Conservation (phyloP, 2,329 filamentous ascomycete species). For the Zalaria obscura region DNA sequence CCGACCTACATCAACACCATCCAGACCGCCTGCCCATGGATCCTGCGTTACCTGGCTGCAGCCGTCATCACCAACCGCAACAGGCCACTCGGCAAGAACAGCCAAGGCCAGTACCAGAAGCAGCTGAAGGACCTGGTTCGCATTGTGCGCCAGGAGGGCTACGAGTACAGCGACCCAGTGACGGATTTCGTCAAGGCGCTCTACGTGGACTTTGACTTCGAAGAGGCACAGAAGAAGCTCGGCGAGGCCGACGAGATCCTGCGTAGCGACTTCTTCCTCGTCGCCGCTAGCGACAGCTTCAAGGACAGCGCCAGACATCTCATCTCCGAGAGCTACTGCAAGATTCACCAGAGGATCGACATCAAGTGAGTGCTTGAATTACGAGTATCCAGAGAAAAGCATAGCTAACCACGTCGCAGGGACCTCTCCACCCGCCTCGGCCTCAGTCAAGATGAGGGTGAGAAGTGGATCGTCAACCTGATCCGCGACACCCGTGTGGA, state of each 20-base stretch:
- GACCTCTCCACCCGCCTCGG: constrained; percentile 86
- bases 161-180: constrained; percentile 93
- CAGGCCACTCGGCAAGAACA: constrained; percentile 71
- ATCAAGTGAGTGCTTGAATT: constrained; percentile 52
- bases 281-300: constrained; percentile 70
- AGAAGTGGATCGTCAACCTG: constrained; percentile 99
- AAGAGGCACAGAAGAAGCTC: constrained; percentile 85
- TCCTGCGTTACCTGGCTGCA: constrained; percentile 83
- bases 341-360: constrained; percentile 97
- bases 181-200: constrained; percentile 94
- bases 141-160: constrained; percentile 90
- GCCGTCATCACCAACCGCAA: constrained; percentile 81
- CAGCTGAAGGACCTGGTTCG: constrained; percentile 95
- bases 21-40: constrained; percentile 94
- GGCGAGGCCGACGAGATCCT: constrained; percentile 80
- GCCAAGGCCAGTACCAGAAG: constrained; percentile 88
- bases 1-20: constrained; percentile 98
- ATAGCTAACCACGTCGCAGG: constrained; percentile 22
- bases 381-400: not conserved
- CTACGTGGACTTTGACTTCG: constrained; percentile 93
- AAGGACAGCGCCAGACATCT: constrained; percentile 90
- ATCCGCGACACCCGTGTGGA: constrained; percentile 96
- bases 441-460: constrained; percentile 83
- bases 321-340: constrained; percentile 98
- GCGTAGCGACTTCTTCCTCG: constrained; percentile 89